Evolutionary conservation across 225 moss, liverwort and hornwort genomes (phyloP), one percentile per base, ranked within the genome.

Genomic region (Straminergon stramineum): DNA sequence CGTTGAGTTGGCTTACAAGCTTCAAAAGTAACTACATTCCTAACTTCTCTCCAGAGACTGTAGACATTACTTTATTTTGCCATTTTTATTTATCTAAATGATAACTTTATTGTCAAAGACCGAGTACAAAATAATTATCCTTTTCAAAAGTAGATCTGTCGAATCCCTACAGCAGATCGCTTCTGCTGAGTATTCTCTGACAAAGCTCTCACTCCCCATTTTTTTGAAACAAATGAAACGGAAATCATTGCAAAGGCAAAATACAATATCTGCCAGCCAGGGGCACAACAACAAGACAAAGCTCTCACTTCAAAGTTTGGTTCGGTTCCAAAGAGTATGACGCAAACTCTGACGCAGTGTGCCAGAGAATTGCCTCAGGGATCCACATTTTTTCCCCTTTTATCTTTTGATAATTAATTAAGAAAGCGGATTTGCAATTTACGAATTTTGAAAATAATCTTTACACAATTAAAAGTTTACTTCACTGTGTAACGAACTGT

Each of bases 1-100:
- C 64, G 28, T 71, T 28, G 89, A 87, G 35, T 84, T 94, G 64
- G 94, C 94, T 10, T 89, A 93, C 89, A 81, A 91, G 69, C 93
- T 94, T 22, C 90, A 90, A 65, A 89, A 91, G 94, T 94, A 90
- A 90, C 18, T 28, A 20, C 51, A 37, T 62, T 81, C 85, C 5
- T 26, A 52, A 24, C 31, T 80, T 71, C 81, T 63, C 27, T 81
- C 34, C 30, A 48, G 26, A 15, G 17, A 43, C 7, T 75, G 32
- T 56, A 75, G 35, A 57, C 26, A 32, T 39, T 87, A 0, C 45
- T 60, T 64, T 41, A 53, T 83, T 32, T 62, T n/a, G 1, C 23
- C 10, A 10, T 39, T n/a, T 9, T 19, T 24, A 10, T 53, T 82
- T 64, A 15, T 66, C 17, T 66, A 37, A 11, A 24, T 34, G 51